Base-by-base conservation (phyloP, 1,139 yeast species). In the Magnusiomyces ingens region DNA sequence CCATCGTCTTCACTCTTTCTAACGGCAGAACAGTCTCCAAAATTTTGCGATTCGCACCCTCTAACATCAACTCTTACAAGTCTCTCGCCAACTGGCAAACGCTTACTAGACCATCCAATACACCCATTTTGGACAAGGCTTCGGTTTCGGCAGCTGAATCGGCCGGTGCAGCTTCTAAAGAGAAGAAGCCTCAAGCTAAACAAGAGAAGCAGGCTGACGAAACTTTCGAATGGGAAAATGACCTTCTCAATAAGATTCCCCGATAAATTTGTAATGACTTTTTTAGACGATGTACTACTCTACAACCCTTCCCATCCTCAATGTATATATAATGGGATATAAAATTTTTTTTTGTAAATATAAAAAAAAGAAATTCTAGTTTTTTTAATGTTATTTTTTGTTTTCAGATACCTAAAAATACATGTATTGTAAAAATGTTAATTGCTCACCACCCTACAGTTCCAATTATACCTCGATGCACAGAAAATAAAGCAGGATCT, bases 161-260 rank as follows among this genome's bases (percentile, higher is more conserved):
- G 15, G 22, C 54, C 21, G 46, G 56, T 2, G 29, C 45, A n/a
- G 53, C 52, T n/a, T 54, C 53, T 3, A 49, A 49, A 42, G 47
- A 53, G 12, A 41, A 48, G 11, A 53, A 56, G 18, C 37, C 47
- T 6, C 2, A 35, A 36, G 35, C 38, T n/a, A 17, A 47, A 11
- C 53, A 32, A 45, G 51, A 42, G 13, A 45, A 52, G 41, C 38
- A 48, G 15, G 11, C 50, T 18, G 19, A 49, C 29, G 58, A 58
- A 57, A 29, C 53, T 48, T 65, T 64, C 55, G 65, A 59, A 22
- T 66, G 69, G 68, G 67, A 65, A 45, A 64, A 62, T 53, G 63
- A 64, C 32, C 55, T 63, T 26, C 60, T 63, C n/a, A 55, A 55
- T 17, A 52, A 60, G 38, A 52, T 61, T 45, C 55, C 58, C 41